These are phyloP conservation scores for Mucor velutinosus DNA, from an alignment of 371 early-diverging fungal genomes.

Conservation along the genomic window DNA sequence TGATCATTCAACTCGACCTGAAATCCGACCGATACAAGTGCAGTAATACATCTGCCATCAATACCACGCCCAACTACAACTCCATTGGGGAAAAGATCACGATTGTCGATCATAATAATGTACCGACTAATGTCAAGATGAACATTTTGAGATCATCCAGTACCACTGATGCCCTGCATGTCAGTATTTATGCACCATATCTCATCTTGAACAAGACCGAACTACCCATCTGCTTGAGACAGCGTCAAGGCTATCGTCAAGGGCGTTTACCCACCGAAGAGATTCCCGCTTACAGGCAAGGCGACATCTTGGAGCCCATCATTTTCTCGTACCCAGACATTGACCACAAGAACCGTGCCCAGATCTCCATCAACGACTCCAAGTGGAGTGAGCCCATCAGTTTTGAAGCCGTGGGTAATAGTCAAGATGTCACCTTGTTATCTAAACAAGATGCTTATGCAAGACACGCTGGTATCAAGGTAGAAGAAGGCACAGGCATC, in stretches of 20 bases:
- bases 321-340: conserved; percentile 81
- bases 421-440: conserved; percentile 62
- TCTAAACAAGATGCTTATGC: conserved; percentile 31
- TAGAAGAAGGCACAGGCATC: conserved; percentile 68
- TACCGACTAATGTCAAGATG: conserved; percentile 56
- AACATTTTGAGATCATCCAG: conserved; percentile 45
- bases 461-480: conserved; percentile 68
- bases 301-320: conserved; percentile 52
- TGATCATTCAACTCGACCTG: conserved; percentile 64
- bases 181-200: conserved; percentile 49
- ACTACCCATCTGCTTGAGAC: conserved; percentile 48
- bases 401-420: conserved; percentile 84
- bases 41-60: conserved; percentile 15
- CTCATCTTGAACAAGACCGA: conserved; percentile 81
- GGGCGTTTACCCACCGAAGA: conserved; percentile 16
- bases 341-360: conserved; percentile 74
- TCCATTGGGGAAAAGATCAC: conserved; percentile 18
- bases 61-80: conserved; percentile 12
- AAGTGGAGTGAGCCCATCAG: conserved; percentile 84
- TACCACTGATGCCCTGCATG: conserved; percentile 28
- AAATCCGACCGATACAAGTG: conserved; percentile 49
- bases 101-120: conserved; percentile 44
- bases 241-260: conserved; percentile 20
- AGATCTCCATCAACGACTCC: conserved; percentile 62
- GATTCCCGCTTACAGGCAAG: conserved; percentile 29